Evolutionary conservation across 306 rosid species (phyloP), one percentile per base, ranked within the genome.

Genomic region (Prunus padus): DNA sequence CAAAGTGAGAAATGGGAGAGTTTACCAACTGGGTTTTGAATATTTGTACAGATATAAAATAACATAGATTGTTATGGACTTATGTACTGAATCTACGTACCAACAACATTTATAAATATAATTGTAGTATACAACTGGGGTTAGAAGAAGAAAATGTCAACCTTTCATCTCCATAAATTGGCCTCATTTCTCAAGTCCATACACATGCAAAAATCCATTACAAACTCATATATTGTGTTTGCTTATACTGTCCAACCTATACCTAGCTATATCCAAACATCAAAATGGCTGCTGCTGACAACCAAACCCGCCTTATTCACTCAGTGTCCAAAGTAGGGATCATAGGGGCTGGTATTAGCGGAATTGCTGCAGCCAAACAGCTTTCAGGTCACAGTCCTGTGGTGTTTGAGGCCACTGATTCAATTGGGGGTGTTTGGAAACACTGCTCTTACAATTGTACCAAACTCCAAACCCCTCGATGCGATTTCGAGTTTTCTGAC

Each of bases 351-450:
- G 96, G 96, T 25, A 82, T 90, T 45, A 90, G 96, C 59, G 92
- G 96, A 2, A 79, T 90, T 2, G 90, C 92, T 5, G 91, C 96
- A 0, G 91, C 96, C 0, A 90, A 88, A 69, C 96, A 90, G 45
- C 77, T 90, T 8, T 68, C 82, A 0, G 65, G 77, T 25, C 79
- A 86, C 60, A 71, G 22, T 30, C 96, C 92, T 0, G 9, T 86
- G 4, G 88, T 90, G 2, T 90, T 90, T 50, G 92, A 90, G 77
- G 87, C 92, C 42, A 79, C 79, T 7, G 82, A 75, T 71, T 84
- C 79, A 0, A 83, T 90, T 5, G 96, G 96, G 1, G 96, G 96
- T 8, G 92, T 90, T 65, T 88, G 96, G 96, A 90, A 76, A 28
- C 96, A 90, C 59, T 88, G 96, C 51, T 75, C 88, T 31, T 90